phyloP scores from a whole-genome alignment of 176 grass and related monocot species.

The Avena eriantha region DNA sequence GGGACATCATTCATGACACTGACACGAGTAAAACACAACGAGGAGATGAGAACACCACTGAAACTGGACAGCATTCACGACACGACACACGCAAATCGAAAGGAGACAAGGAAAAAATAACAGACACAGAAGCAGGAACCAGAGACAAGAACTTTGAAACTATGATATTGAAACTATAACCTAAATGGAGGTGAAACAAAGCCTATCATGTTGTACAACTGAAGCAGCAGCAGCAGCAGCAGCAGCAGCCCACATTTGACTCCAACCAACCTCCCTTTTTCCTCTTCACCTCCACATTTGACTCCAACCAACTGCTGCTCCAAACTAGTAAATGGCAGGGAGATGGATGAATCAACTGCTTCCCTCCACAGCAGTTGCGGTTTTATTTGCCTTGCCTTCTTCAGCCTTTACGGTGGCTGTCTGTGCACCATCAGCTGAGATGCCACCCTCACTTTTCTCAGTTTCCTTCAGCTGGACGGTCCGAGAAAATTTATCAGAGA shows the following conservation, averaged over 20 bases:
- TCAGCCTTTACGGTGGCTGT: slow-evolving; percentile 37
- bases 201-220: slow-evolving; percentile 72
- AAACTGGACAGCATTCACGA: slow-evolving; percentile 55
- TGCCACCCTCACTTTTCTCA: slow-evolving; percentile 35
- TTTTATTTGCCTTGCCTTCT: slow-evolving; percentile 42
- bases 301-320: slow-evolving; percentile 42
- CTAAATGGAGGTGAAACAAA: slow-evolving; percentile 69
- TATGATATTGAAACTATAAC: slow-evolving; percentile 67
- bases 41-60: slow-evolving; percentile 25
- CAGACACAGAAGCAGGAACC: slow-evolving; percentile 19
- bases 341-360: slow-evolving; percentile 41
- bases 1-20: slow-evolving; percentile 50
- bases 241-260: slow-evolving; percentile 45
- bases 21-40: slow-evolving; percentile 34
- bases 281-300: slow-evolving; percentile 37
- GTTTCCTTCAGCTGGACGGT: slow-evolving; percentile 59
- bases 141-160: slow-evolving; percentile 44
- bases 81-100: slow-evolving; percentile 37
- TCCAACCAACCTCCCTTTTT: slow-evolving; percentile 39
- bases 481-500: slow-evolving; percentile 59
- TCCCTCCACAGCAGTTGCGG: slow-evolving; percentile 35
- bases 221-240: slow-evolving; percentile 48
- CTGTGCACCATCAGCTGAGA: slow-evolving; percentile 39
- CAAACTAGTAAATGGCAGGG: slow-evolving; percentile 44
- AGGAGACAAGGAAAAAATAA: slow-evolving; percentile 22